Evolutionary conservation across 768 basidiomycete species (phyloP), one percentile per base, ranked within the genome.

Genomic region (Trametopsis cervina): DNA sequence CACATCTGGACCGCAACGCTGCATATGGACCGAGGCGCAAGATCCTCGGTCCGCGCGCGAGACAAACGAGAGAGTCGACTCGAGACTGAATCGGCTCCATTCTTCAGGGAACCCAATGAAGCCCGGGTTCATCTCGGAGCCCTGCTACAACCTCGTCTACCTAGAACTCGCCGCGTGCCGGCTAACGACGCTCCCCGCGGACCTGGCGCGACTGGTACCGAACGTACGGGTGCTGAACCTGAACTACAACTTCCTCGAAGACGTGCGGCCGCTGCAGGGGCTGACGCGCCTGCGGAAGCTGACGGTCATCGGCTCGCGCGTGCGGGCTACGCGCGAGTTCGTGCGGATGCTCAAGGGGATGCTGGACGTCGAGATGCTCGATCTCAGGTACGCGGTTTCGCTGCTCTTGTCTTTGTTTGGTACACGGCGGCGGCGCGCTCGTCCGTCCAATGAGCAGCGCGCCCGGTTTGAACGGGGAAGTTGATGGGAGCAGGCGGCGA

Each of bases 181-280:
- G 52, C 70, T 98, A 53, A 83, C 80, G 27, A 57, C 57, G 46
- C 78, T 96, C 42, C 94, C 94, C n/a, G 58, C 64, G 55, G 75
- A 78, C 36, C 70, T 96, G 56, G 74, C 76, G 45, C 61, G 60
- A 40, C 66, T 87, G 47, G 69, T 83, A 41, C 95, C 96, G 25
- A 96, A 94, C 65, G 67, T 97, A 59, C 82, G 92, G 46, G 83
- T 83, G 51, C 70, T 98, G 67, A 97, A 97, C 72, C 78, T 97
- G 55, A 95, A 98, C 74, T 95, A 96, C 74, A 98, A 98, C 66
- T 97, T 94, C 66, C 62, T 98, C 63, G 81, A 92, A 57, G 83
- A 88, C 58, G 67, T 79, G 45, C 65, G 75, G 54, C 66, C 71
- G 42, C 70, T 99, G 49, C 75, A 76, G 44, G 90, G 88, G 11